A percentile compares a stretch with the other conserved stretches of the same genome.
phyloP scores from a whole-genome alignment of 805 yeast species.

The Kregervanrija delftensis region DNA sequence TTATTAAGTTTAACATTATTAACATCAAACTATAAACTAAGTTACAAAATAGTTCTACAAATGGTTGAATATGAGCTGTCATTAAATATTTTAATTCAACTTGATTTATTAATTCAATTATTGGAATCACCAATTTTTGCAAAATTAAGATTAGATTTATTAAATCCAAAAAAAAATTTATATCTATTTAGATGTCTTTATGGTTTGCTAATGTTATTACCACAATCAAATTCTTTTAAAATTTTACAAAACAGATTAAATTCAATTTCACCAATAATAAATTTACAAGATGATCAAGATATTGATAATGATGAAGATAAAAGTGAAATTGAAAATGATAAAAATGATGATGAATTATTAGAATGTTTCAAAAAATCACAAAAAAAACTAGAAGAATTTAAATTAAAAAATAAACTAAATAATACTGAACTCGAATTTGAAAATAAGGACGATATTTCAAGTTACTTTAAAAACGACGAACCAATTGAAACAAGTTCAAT shows the following conservation, averaged over 20 bases:
- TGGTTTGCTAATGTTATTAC: constrained; percentile 88
- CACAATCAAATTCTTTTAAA: constrained; percentile 89
- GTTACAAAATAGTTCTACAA: constrained; percentile 74
- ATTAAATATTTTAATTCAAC: constrained; percentile 71
- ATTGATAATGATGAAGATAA: constrained; percentile 21
- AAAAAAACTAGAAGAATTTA: constrained; percentile 23
- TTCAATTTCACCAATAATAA: constrained; percentile 40
- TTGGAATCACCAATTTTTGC: constrained; percentile 92
- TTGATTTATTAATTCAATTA: constrained; percentile 84
- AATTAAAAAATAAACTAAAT: constrained; percentile 1
- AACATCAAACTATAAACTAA: constrained; percentile 83
- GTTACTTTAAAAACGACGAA: constrained; percentile 9
- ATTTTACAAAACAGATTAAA: constrained; percentile 70
- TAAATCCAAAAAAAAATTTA: constrained; percentile 80
- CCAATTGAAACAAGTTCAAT: constrained; percentile 14
- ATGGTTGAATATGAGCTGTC: constrained; percentile 78
- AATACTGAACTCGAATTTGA: constrained; percentile 1
- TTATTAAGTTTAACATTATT: constrained; percentile 77
- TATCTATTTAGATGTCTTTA: constrained; percentile 80
- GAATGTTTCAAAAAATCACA: constrained; percentile 46
- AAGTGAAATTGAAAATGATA: constrained; percentile 15
- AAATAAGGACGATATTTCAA: constrained; percentile 2
- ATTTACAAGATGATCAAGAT: constrained; percentile 19
- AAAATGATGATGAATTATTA: constrained; percentile 27
- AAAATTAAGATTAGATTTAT: constrained; percentile 74